phyloP scores from a whole-genome alignment of 306 rosid genomes.

The Vigna unguiculata region DNA sequence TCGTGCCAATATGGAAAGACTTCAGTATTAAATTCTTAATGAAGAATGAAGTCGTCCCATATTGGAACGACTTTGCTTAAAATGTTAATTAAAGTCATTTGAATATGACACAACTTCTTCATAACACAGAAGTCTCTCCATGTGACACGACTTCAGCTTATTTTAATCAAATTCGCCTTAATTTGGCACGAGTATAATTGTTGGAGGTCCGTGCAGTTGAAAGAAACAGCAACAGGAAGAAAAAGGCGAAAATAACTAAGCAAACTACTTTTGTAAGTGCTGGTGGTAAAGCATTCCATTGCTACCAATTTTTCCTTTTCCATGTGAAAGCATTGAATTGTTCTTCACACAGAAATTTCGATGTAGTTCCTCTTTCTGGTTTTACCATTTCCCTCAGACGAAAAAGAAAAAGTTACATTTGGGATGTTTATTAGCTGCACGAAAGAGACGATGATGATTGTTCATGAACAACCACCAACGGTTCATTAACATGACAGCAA shows the following conservation, averaged over 20 bases:
- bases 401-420: background rate
- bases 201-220: background rate
- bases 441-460: background rate
- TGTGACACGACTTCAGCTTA: too few relatives aligned
- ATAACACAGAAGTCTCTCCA: too few relatives aligned
- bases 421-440: background rate
- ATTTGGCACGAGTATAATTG: slow-evolving; percentile 12
- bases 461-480: slow-evolving; percentile 1
- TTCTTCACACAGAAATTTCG: background rate
- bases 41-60: too few relatives aligned
- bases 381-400: background rate
- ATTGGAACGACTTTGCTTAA: too few relatives aligned
- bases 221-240: background rate
- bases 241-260: background rate
- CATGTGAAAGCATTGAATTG: background rate
- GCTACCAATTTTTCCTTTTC: background rate
- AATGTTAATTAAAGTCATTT: too few relatives aligned
- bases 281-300: background rate
- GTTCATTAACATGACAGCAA: slow-evolving; percentile 44
- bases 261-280: background rate
- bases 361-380: background rate
- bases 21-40: too few relatives aligned
- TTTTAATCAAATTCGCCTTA: too few relatives aligned
- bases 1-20: too few relatives aligned
- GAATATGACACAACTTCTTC: too few relatives aligned